Evolutionary conservation across 345 rosid species (phyloP), one percentile per base, ranked within the genome.

Genomic region (Ricinus communis): DNA sequence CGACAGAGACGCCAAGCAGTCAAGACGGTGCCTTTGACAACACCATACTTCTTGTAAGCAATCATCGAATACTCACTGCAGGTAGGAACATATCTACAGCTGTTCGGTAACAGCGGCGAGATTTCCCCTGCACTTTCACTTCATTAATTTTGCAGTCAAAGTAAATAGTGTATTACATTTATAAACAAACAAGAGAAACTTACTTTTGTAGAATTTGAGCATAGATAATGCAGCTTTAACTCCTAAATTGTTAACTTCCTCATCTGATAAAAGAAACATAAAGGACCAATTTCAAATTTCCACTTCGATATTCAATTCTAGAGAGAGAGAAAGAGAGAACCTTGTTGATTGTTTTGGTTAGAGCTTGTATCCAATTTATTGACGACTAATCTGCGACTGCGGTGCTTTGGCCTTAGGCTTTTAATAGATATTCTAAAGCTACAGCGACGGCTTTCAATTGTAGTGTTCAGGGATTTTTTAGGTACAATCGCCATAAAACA

Each of bases 61-160:
- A 83, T 85, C 97, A 87, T 91, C 15, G 97, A 93, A 67, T 91
- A 91, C 83, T 90, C 97, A 14, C 98, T 90, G 65, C 98, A 93
- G 5, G 97, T 88, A 1, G 97, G 98, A 27, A 89, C 81, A 52
- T 88, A 91, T 36, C 97, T 77, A 78, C 96, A 93, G 76, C 96
- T 93, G 16, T 84, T 91, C 0, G 89, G 97, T 71, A 89, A 25
- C 54, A 91, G 10, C 53, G 96, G 98, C 31, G 98, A 93, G 75
- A 91, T 93, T 77, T 93, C 97, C 76, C 93, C 98, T 91, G 84
- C 72, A 79, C 74, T 22, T 55, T 41, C 28, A 40, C 21, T 11
- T 22, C 3, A 41, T 25, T 25, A 9, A 2, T 54, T 12, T 55
- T 25, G 60, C 25, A 21, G 6, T 1, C 5, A 24, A 55, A 55